Evolutionary conservation across 2,329 filamentous ascomycete genomes (phyloP), one percentile per base, ranked within the genome.

Genomic region (Aspergillus neotritici): DNA sequence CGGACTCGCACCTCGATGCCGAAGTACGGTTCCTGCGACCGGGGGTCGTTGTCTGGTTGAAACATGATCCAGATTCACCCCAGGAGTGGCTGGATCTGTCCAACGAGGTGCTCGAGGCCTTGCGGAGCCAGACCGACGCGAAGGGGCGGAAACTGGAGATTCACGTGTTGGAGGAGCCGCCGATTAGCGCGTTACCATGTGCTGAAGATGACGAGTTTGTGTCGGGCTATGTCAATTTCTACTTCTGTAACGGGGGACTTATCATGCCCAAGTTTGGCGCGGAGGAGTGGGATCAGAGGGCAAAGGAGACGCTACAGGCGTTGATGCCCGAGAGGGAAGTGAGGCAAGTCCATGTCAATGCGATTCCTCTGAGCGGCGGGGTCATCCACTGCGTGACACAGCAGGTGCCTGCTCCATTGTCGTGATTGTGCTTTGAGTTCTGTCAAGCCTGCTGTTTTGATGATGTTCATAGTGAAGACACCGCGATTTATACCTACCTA

Each of bases 361-460:
- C 40, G n/a, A 44, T 62, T 31, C 54, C 57, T 5, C 42, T 58
- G n/a, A 46, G 44, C 29, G 59, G 56, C 2, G 59, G 59, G 3
- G 59, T 58, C 15, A 53, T 62, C 32, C 59, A 62, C 44, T 62
- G 59, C 46, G 44, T 55, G 10, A 62, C 58, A 1, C 57, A 62
- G 40, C 58, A 46, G 6, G 53, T 55, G 9, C 29, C 44, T 31
- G 13, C 11, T 21, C n/a, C 16, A 5, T 12, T 15, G 34, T 8
- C 10, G 16, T 37, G 16, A 15, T 37, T 25, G 4, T 17, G 17
- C 5, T 17, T 17, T n/a, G n/a, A n/a, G n/a, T n/a, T n/a, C n/a
- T n/a, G n/a, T n/a, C n/a, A n/a, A n/a, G n/a, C n/a, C n/a, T n/a
- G n/a, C n/a, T n/a, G n/a, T n/a, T n/a, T n/a, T n/a, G n/a, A n/a